Base-by-base conservation (phyloP, 2,329 filamentous ascomycete species). In the Fusarium decemcellulare region DNA sequence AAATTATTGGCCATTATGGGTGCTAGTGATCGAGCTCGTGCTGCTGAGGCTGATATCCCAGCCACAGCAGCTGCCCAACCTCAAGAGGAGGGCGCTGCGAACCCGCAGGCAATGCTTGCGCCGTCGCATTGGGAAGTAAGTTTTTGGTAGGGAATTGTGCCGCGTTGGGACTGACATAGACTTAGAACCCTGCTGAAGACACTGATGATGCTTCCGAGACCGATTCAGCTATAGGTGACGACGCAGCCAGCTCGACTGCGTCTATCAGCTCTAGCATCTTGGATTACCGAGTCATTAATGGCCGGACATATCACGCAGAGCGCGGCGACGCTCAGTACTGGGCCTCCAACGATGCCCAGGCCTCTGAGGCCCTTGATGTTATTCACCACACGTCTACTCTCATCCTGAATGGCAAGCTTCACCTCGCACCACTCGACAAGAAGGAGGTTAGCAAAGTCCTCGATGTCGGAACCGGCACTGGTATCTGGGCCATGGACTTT, bases 401-500 rank as follows among this genome's bases (percentile, higher is more conserved):
- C 16, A 47, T 70, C 16, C 18, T 70, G 48, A 42, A 65, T 6
- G 62, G 68, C 30, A 71, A 67, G 9, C 65, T 71, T 2, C 59
- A 59, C 53, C 53, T 67, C 10, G 65, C 68, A 0, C 68, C 68
- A 2, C 27, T 71, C 2, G 23, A 64, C 15, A 61, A 61, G 44
- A 40, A 42, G 2, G 8, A 23, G 1, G 16, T 60, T 2, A 32
- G 40, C 8, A 71, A 69, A 8, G 65, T 67, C 2, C 68, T 71
- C 0, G 68, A 71, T 6, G 53, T 71, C 8, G 68, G 68, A 5
- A 71, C 68, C 1, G 68, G 68, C 5, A 71, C 68, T 1, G 68
- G 68, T 0, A 71, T 87, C 46, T 88, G 86, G 87, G 83, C 86
- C 11, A 76, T 69, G 70, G 88, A 88, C 63, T 76, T 81, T 54